Base-by-base conservation (phyloP, 176 grass and related monocot species). In the Carex kokanica region DNA sequence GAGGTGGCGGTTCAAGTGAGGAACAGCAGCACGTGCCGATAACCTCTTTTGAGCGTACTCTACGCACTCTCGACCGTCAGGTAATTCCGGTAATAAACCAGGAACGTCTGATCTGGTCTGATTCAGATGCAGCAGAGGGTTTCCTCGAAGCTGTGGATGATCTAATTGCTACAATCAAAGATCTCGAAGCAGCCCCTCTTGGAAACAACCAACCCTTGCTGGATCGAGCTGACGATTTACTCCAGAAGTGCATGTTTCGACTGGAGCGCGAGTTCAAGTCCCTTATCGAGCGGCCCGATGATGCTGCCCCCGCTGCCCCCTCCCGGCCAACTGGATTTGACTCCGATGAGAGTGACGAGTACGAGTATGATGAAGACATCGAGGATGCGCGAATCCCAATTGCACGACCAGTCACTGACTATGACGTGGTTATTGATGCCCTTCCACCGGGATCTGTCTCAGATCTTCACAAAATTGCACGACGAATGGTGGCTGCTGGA, bases 141-240 rank as follows among this genome's bases (percentile, higher is more conserved):
- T 99, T 95, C 77, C 91, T 99, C 16, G 96, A 99, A 84, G 96
- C 93, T 4, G 96, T 95, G 4, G 93, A 95, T 51, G 93, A 99
- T 79, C 93, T 99, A 45, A 84, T 99, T 69, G 93, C 84, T 41
- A 95, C 93, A 29, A 92, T 99, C 68, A 91, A 89, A 54, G 96
- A 99, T 74, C 91, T 99, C 15, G 96, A 99, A 8, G 73, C 89
- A 0, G 73, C 81, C 5, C 60, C 85, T 27, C 54, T 41, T 1
- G 83, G 90, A 55, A 87, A 78, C 74, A 91, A 89, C 85, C 93
- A 94, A n/a, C 72, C 51, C 3, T 67, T 99, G 17, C 80, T 99
- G 64, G 96, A 93, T 87, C 91, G 93, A 61, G 93, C 96, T 49
- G 93, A 95, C 32, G 89, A 99, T 85, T 87, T 99, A 32, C 91